Evolutionary conservation across 2,329 filamentous ascomycete genomes (phyloP).

Genomic region (Penicillium capsulatum): DNA sequence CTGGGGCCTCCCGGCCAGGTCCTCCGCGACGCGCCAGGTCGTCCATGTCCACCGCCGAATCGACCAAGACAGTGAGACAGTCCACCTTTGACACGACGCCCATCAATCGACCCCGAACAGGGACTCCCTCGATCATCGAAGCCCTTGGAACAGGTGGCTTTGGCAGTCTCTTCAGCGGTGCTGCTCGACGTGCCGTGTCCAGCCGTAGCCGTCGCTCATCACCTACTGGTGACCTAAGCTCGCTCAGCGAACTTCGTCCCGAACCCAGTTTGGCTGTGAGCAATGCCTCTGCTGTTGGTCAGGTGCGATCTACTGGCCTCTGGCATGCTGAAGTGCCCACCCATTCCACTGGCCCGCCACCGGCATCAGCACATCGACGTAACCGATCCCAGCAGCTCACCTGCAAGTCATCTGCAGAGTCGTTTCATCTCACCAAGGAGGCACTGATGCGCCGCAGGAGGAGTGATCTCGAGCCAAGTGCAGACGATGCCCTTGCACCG

Average conservation of each 20-base stretch:
- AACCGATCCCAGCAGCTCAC: slow-evolving; percentile 37
- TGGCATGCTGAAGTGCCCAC: slow-evolving; percentile 26
- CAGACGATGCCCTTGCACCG: slow-evolving; percentile 14
- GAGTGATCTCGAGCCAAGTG: slow-evolving; percentile 24
- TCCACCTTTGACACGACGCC: slow-evolving; percentile 25
- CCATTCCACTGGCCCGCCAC: slow-evolving; percentile 9
- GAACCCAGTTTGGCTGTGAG: slow-evolving; percentile 45
- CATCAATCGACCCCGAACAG: slow-evolving; percentile 23
- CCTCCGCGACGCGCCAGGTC: slow-evolving; percentile 41
- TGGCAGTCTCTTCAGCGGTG: slow-evolving; percentile 40
- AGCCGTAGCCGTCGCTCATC: slow-evolving; percentile 36
- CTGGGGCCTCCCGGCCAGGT: slow-evolving; percentile 34
- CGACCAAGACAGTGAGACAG: slow-evolving; percentile 43
- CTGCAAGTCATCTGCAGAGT: slow-evolving; percentile 30
- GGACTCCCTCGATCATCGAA: slow-evolving; percentile 29
- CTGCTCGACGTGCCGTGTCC: slow-evolving; percentile 35
- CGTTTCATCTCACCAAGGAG: slow-evolving; percentile 35
- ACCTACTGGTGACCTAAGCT: slow-evolving; percentile 2
- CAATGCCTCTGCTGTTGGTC: slow-evolving; percentile 42
- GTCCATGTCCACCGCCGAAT: slow-evolving; percentile 45
- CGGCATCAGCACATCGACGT: slow-evolving; percentile 30
- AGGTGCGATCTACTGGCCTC: slow-evolving; percentile 39
- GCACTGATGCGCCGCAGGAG: slow-evolving; percentile 31
- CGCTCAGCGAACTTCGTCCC: slow-evolving; percentile 33
- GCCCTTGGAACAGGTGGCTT: slow-evolving; percentile 32